Evolutionary conservation across 805 yeast genomes (phyloP), one percentile per base, ranked within the genome.

Genomic region (Kodamaea fukazawae): DNA sequence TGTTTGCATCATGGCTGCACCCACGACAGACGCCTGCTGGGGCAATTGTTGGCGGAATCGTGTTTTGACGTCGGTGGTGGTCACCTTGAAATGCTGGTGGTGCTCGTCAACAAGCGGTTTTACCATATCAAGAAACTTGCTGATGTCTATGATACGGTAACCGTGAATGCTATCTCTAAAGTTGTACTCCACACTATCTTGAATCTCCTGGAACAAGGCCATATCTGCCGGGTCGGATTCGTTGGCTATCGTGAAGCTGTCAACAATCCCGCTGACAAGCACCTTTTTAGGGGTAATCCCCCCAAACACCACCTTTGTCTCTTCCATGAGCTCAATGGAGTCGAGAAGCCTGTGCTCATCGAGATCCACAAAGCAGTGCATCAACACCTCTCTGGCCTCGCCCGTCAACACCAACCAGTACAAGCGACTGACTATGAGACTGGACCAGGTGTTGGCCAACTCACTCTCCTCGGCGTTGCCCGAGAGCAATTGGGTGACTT

Each of bases 241-340:
- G 29, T 59, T 47, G 3, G 29, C 13, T 1, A 63, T 13, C 30
- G 42, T 41, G 12, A 81, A 43, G 43, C 72, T 73, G 56, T 83
- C 90, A 17, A 82, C 72, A 1, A 83, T 64, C 2, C 90, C 93
- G 52, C 86, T 79, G 5, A 82, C 67, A 15, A 81, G 55, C 1
- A 78, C 65, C 34, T 43, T 42, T 31, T 35, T 12, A 22, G 23
- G 23, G 23, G 5, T 8, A 9, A 10, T 14, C 3, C 32, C 41
- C 7, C 17, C 4, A 8, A 20, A 20, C 8, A 20, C 23, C 5
- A 8, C 5, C 23, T 20, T 20, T 20, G 23, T 20, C 5, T 20
- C 8, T 20, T 8, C 23, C 8, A 40, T 14, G n/a, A 31, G 40
- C 3, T 36, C 38, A 2, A 20, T 32, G 3, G 36, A 25, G 1